Conservation (phyloP, 2,329 filamentous ascomycete species). For the Trichoderma oligosporum region DNA sequence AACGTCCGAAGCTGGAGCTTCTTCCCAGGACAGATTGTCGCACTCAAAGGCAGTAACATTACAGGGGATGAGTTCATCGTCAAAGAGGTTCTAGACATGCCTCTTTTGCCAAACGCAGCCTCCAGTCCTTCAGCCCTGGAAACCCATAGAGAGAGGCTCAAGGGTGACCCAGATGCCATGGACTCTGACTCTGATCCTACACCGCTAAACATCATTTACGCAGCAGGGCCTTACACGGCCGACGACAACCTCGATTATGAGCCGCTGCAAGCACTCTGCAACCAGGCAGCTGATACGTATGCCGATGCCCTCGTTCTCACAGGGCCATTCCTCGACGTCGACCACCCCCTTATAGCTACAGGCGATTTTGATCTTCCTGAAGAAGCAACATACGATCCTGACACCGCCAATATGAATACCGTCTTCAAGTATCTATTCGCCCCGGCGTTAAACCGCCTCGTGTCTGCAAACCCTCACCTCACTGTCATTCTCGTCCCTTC, state of each 20-base stretch:
- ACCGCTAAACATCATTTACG: slow-evolving; percentile 73
- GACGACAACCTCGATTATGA: slow-evolving; percentile 92
- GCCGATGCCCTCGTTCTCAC: slow-evolving; percentile 76
- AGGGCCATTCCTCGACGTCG: slow-evolving; percentile 86
- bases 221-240: slow-evolving; percentile 84
- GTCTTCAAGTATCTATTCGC: slow-evolving; percentile 81
- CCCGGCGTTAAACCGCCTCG: slow-evolving; percentile 66
- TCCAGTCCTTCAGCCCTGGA: slow-evolving; percentile 64
- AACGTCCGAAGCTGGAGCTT: slow-evolving; percentile 69
- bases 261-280: slow-evolving; percentile 76
- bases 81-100: slow-evolving; percentile 69
- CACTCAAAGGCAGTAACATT: slow-evolving; percentile 79
- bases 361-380: slow-evolving; percentile 75
- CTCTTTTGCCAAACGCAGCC: slow-evolving; percentile 69
- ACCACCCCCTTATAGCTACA: slow-evolving; percentile 80
- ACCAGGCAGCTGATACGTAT: slow-evolving; percentile 67
- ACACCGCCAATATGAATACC: slow-evolving; percentile 74
- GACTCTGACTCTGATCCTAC: slow-evolving; percentile 49
- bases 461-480: slow-evolving; percentile 65
- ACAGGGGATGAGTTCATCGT: slow-evolving; percentile 81
- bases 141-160: slow-evolving; percentile 64
- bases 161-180: slow-evolving; percentile 60
- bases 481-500: slow-evolving; percentile 82
- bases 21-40: slow-evolving; percentile 93
- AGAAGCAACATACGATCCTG: slow-evolving; percentile 63